Conservation (phyloP, 148 eudicot species). For the Gaultheria prostrata region DNA sequence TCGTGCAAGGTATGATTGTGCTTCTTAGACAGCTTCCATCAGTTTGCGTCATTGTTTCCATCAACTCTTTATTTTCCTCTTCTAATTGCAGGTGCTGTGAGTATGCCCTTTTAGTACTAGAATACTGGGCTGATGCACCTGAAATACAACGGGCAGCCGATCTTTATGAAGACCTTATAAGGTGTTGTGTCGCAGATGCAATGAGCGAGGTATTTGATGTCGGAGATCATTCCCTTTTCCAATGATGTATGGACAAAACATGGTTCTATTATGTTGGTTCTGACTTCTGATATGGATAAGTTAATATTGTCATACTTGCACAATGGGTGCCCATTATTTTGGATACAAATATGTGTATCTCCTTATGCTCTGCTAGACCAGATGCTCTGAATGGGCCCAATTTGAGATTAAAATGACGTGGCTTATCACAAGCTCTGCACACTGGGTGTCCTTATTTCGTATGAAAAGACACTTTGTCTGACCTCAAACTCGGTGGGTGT, state of each 20-base stretch:
- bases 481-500: not conserved
- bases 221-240: conserved; percentile 3
- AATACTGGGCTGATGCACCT: conserved; percentile 98
- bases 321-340: not conserved
- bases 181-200: conserved; percentile 94
- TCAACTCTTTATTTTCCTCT: not conserved
- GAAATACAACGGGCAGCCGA: conserved; percentile 97
- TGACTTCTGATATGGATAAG: not conserved
- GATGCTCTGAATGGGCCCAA: not conserved
- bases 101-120: conserved; percentile 87
- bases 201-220: conserved; percentile 78
- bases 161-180: conserved; percentile 89
- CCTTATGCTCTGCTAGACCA: not conserved
- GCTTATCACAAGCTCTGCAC: not conserved
- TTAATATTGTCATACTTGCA: not conserved
- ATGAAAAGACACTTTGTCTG: not conserved
- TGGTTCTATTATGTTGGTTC: not conserved
- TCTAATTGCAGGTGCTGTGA: conserved; percentile 75
- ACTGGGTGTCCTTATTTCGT: not conserved
- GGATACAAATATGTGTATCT: not conserved
- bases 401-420: not conserved
- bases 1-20: conserved; percentile 71
- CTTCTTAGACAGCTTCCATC: not conserved
- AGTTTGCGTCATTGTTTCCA: not conserved
- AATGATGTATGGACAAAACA: not conserved